These are phyloP conservation scores for Lepidium sativum DNA, from an alignment of 345 rosid genomes.

Conservation along the genomic window DNA sequence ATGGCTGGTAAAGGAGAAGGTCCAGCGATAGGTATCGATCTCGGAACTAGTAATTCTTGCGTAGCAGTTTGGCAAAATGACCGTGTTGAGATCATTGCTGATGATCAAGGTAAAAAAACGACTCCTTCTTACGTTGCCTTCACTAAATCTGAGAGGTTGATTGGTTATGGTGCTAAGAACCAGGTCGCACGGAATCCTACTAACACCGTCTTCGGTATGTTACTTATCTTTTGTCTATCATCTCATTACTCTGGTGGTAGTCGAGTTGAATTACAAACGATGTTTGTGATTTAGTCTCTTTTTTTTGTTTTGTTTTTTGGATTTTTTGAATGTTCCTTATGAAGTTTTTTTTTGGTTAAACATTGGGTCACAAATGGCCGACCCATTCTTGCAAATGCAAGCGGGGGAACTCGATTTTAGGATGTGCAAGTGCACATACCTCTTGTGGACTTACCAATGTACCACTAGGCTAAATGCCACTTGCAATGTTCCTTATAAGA, in stretches of 20 bases:
- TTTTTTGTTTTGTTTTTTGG: too few species aligned
- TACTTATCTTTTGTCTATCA: neutral
- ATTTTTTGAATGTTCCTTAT: too few species aligned
- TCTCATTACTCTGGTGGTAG: too few species aligned
- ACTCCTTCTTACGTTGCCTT: neutral
- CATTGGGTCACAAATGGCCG: too few species aligned
- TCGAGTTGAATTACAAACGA: neutral
- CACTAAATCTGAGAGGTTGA: neutral
- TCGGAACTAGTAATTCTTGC: conserved; percentile 28
- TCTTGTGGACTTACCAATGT: too few species aligned
- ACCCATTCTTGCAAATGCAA: too few species aligned
- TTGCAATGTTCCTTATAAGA: too few species aligned
- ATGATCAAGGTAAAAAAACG: conserved; percentile 27
- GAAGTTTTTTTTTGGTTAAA: too few species aligned
- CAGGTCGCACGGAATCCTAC: conserved; percentile 39
- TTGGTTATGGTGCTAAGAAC: conserved; percentile 30
- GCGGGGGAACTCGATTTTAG: too few species aligned
- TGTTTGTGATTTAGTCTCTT: too few species aligned
- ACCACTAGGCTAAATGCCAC: too few species aligned
- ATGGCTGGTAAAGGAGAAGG: conserved; percentile 21
- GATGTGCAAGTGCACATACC: too few species aligned
- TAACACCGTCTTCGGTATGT: conserved; percentile 41
- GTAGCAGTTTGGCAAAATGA: conserved; percentile 34
- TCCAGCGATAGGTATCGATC: conserved; percentile 30
- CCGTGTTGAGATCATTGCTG: conserved; percentile 32